These are phyloP conservation scores for Castanea sativa DNA, from an alignment of 306 rosid species.

Conservation along the genomic window DNA sequence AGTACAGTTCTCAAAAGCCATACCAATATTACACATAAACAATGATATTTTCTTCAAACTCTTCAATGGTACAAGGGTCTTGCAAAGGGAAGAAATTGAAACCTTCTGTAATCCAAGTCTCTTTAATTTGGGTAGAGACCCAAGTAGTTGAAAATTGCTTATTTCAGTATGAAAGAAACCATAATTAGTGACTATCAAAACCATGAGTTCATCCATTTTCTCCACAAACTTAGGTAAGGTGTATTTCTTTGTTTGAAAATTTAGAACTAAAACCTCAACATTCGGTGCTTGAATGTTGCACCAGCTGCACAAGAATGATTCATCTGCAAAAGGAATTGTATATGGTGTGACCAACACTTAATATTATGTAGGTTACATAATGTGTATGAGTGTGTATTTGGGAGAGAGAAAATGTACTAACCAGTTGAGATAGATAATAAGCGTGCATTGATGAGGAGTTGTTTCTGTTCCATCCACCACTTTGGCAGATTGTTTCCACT, in stretches of 20 bases:
- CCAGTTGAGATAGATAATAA: constrained; percentile 38
- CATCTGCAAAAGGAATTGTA: constrained; percentile 18
- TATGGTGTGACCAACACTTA: background rate
- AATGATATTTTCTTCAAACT: constrained; percentile 34
- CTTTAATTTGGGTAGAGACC: background rate
- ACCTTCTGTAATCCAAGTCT: constrained; percentile 26
- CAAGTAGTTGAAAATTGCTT: constrained; percentile 5
- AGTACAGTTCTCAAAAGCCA: constrained; percentile 19
- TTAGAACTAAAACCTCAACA: constrained; percentile 33
- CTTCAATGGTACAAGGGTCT: background rate
- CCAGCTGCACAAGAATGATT: constrained; percentile 8
- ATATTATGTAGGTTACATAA: background rate
- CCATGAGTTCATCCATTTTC: constrained; percentile 30
- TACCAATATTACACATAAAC: constrained; percentile 25
- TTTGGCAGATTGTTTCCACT: constrained; percentile 17
- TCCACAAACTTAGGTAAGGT: constrained; percentile 15
- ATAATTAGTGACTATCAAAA: constrained; percentile 25
- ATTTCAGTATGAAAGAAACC: constrained; percentile 11
- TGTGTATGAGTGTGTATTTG: too few species aligned
- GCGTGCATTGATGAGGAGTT: constrained; percentile 5
- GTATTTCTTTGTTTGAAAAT: constrained; percentile 13
- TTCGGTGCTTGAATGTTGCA: constrained; percentile 14
- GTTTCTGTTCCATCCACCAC: constrained; percentile 16
- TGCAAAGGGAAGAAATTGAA: constrained; percentile 13
- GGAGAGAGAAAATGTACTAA: background rate